These are phyloP conservation scores for Moesziomyces parantarcticus DNA, from an alignment of 1,284 basidiomycete genomes.

Conservation along the genomic window DNA sequence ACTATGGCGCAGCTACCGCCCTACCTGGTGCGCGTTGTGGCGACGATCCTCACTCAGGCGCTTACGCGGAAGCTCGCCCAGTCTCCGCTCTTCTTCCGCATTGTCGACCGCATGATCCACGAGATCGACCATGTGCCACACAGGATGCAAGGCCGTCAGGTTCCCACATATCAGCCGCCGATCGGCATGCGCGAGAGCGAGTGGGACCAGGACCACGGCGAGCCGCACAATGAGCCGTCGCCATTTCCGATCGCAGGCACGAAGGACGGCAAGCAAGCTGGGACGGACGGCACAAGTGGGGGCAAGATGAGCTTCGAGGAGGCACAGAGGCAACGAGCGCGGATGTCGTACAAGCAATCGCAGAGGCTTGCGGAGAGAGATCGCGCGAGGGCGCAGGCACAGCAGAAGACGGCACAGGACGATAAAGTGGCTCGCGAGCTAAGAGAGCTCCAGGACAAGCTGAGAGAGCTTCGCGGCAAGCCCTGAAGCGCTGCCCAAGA, in stretches of 20 bases:
- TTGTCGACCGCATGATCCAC: constrained; percentile 59
- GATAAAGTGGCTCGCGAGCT: constrained; percentile 42
- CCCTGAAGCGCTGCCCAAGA: background rate
- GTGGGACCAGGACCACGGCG: constrained; percentile 47
- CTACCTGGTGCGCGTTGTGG: constrained; percentile 52
- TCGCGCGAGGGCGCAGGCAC: constrained; percentile 14
- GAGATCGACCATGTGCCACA: constrained; percentile 59
- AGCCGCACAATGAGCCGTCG: constrained; percentile 55
- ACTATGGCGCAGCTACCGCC: constrained; percentile 55
- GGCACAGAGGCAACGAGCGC: constrained; percentile 31
- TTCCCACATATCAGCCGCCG: constrained; percentile 52
- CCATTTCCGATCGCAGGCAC: constrained; percentile 22
- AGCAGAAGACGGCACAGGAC: constrained; percentile 20
- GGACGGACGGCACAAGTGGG: background rate
- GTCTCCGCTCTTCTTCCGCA: constrained; percentile 54
- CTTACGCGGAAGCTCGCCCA: constrained; percentile 50
- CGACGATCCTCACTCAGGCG: constrained; percentile 48
- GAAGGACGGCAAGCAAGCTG: constrained; percentile 1
- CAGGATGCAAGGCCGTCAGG: constrained; percentile 48
- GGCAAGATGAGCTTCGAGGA: constrained; percentile 32
- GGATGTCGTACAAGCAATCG: constrained; percentile 41
- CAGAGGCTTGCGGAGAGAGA: constrained; percentile 42
- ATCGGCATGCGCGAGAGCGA: constrained; percentile 52
- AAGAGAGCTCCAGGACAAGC: constrained; percentile 43
- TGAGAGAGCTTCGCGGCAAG: constrained; percentile 35